These are phyloP conservation scores for Canna indica DNA, from an alignment of 176 grass and related monocot species.

Conservation along the genomic window DNA sequence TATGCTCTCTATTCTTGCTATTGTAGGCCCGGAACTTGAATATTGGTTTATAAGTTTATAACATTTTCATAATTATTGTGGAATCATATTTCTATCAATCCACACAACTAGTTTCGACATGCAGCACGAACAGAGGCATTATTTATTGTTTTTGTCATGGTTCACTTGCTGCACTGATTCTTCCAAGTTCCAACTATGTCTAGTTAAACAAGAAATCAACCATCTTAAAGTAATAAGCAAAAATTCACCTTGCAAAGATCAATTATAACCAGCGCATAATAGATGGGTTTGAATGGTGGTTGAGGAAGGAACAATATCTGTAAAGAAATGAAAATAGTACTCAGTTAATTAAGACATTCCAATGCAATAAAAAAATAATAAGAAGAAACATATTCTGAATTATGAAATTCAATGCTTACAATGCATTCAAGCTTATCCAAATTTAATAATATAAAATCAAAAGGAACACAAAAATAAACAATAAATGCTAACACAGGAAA, in stretches of 20 bases:
- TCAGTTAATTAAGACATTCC: not conserved
- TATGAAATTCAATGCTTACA: no score
- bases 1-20: no score
- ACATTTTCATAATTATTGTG: no score
- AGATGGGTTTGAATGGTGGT: constrained; percentile 94
- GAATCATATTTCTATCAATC: no score
- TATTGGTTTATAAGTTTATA: no score
- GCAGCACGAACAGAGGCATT: not conserved
- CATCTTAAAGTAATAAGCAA: constrained; percentile 10
- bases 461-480: no score
- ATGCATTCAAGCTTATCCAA: no score
- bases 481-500: no score
- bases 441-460: no score
- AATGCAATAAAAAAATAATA: not conserved
- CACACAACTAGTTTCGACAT: not conserved
- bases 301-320: constrained; percentile 87
- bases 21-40: not conserved
- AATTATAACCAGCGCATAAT: constrained; percentile 92
- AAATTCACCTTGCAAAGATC: constrained; percentile 93
- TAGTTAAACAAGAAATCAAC: not conserved
- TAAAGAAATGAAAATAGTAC: constrained; percentile 25
- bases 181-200: not conserved
- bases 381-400: not conserved
- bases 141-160: no score
- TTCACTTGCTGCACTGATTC: not conserved